Conservation (phyloP, 108 stramenopile species). For the Schizochytrium sp. region DNA sequence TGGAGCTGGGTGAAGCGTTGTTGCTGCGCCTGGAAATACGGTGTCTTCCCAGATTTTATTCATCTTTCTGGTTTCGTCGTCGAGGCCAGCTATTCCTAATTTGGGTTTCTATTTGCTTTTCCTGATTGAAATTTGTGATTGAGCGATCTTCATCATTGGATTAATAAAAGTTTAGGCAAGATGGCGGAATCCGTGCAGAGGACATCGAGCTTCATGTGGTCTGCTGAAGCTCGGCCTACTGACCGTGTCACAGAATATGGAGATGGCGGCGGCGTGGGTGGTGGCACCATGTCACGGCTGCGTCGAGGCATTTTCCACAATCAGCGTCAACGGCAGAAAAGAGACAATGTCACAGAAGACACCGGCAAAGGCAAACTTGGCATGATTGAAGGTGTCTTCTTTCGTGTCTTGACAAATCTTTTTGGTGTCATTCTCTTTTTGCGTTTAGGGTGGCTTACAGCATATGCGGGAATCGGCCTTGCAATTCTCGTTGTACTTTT, state of each 20-base stretch:
- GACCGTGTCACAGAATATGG: slow-evolving; percentile 53
- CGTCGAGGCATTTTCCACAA: slow-evolving; percentile 34
- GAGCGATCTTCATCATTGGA: no score
- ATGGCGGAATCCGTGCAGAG: background rate
- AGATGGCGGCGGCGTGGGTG: slow-evolving; percentile 18
- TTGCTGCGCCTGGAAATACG: no score
- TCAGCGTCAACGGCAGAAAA: background rate
- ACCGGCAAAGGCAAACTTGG: slow-evolving; percentile 3
- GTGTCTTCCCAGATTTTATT: no score
- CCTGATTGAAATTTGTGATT: no score
- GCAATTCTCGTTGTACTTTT: slow-evolving; percentile 69
- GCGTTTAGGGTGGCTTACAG: slow-evolving; percentile 81
- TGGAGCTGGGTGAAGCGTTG: no score
- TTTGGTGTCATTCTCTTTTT: slow-evolving; percentile 86
- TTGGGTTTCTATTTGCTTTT: no score
- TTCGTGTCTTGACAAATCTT: slow-evolving; percentile 63
- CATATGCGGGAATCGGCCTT: slow-evolving; percentile 76
- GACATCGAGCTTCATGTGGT: slow-evolving; percentile 5
- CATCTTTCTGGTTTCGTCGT: no score
- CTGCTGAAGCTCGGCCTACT: slow-evolving; percentile 11
- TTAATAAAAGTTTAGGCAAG: no score
- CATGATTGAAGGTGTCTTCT: slow-evolving; percentile 53
- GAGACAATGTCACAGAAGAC: background rate
- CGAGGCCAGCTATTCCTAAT: no score
- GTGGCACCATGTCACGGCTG: slow-evolving; percentile 32